Evolutionary conservation across 1,139 yeast species (phyloP).

Genomic region (Lodderomyces elongisporus): DNA sequence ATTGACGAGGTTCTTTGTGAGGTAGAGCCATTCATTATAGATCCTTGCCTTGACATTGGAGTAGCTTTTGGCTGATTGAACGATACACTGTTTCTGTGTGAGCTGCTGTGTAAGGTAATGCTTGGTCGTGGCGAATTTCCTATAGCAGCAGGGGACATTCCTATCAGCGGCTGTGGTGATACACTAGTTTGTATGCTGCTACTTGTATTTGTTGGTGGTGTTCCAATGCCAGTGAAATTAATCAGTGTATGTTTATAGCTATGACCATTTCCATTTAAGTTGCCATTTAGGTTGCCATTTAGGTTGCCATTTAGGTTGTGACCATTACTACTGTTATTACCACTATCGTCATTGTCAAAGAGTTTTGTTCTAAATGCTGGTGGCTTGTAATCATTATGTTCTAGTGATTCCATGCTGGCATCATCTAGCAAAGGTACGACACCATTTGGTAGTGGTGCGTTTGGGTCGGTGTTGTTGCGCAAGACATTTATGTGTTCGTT

Average conservation of each 20-base stretch:
- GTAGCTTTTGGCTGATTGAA: conserved; percentile 7
- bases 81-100: conserved; percentile 12
- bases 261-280: too few relatives aligned
- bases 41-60: conserved; percentile 6
- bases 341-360: conserved; percentile 10
- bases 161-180: conserved; percentile 10
- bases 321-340: background rate
- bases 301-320: background rate
- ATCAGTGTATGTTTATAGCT: too few relatives aligned
- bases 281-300: background rate
- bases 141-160: conserved; percentile 4
- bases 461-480: conserved; percentile 39
- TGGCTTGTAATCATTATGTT: conserved; percentile 18
- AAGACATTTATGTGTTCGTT: conserved; percentile 42
- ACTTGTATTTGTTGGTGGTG: too few relatives aligned
- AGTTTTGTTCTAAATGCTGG: conserved; percentile 23
- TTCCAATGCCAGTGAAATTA: too few relatives aligned
- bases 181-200: too few relatives aligned
- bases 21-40: background rate
- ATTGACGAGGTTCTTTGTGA: conserved; percentile 1
- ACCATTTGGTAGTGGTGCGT: conserved; percentile 36
- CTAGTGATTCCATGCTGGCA: conserved; percentile 41
- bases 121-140: conserved; percentile 12
- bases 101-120: conserved; percentile 12
- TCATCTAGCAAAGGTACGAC: conserved; percentile 27